Evolutionary conservation across 2,329 filamentous ascomycete species (phyloP).

Genomic region (Fusarium lyarnte): DNA sequence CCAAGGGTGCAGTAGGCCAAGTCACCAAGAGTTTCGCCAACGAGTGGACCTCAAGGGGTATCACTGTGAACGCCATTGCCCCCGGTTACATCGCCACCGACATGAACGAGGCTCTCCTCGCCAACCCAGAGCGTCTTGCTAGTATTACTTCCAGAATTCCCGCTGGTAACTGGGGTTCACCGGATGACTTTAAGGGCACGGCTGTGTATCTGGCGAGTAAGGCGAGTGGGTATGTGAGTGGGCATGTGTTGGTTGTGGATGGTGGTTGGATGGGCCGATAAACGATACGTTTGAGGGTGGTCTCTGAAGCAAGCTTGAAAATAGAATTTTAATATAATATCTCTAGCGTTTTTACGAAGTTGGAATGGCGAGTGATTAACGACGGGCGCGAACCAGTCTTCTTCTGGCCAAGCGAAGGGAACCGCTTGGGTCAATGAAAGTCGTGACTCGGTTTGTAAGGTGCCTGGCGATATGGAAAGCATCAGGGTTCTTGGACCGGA

Average conservation of each 20-base stretch:
- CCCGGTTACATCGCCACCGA: conserved; percentile 94
- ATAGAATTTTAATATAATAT: conserved; percentile 12
- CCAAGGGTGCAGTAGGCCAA: conserved; percentile 86
- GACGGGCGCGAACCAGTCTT: conserved; percentile 37
- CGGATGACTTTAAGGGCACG: conserved; percentile 89
- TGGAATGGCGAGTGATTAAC: not conserved
- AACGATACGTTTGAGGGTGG: not conserved
- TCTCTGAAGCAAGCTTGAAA: not conserved
- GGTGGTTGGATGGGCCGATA: conserved; percentile 93
- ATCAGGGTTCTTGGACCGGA: conserved; percentile 11
- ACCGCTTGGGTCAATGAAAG: conserved; percentile 31
- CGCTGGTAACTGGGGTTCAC: conserved; percentile 81
- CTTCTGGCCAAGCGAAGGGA: conserved; percentile 35
- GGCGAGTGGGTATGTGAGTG: conserved; percentile 83
- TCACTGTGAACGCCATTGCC: conserved; percentile 88
- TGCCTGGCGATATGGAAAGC: conserved; percentile 32
- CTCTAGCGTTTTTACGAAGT: not conserved
- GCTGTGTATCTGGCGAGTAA: conserved; percentile 80
- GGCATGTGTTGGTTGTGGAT: conserved; percentile 84
- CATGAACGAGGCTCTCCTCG: conserved; percentile 87
- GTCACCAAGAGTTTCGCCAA: conserved; percentile 87
- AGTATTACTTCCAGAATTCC: conserved; percentile 85
- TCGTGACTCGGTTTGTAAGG: conserved; percentile 37
- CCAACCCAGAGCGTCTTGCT: conserved; percentile 73
- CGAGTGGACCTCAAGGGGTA: conserved; percentile 82